Evolutionary conservation across 441 rosid species (phyloP).

Genomic region (Euphorbia celastroides): DNA sequence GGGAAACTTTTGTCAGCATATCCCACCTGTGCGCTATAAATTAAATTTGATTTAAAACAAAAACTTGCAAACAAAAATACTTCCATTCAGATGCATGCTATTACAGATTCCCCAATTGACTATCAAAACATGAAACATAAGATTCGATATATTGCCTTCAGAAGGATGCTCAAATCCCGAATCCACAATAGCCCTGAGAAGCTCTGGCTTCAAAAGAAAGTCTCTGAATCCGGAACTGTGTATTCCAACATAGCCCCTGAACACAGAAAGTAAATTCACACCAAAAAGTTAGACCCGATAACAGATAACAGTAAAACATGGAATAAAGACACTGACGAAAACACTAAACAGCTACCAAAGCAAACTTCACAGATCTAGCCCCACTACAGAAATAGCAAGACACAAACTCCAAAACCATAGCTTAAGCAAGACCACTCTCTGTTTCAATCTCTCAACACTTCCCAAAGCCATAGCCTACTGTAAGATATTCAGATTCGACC

Average conservation of each 20-base stretch:
- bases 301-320: no score
- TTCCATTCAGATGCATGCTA: neutral
- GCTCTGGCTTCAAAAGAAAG: slow-evolving; percentile 98
- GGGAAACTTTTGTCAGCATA: neutral
- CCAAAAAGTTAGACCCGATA: neutral
- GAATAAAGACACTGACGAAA: no score
- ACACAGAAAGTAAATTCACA: slow-evolving; percentile 8
- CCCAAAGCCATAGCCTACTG: no score
- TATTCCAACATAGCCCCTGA: slow-evolving; percentile 93
- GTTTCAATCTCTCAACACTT: neutral
- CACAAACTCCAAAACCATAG: neutral
- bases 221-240: slow-evolving; percentile 99
- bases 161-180: slow-evolving; percentile 99
- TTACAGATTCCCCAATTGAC: neutral
- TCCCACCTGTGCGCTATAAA: neutral
- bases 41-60: neutral
- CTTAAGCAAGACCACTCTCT: neutral
- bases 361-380: neutral
- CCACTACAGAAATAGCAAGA: neutral
- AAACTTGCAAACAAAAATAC: neutral
- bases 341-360: neutral
- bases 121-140: neutral
- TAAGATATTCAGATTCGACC: no score
- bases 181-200: slow-evolving; percentile 93
- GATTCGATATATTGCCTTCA: slow-evolving; percentile 52